Percentiles rank a stretch among this genome's conserved stretches.
Conservation (phyloP, 768 basidiomycete genomes). For the Tylopilus subfusipes region DNA sequence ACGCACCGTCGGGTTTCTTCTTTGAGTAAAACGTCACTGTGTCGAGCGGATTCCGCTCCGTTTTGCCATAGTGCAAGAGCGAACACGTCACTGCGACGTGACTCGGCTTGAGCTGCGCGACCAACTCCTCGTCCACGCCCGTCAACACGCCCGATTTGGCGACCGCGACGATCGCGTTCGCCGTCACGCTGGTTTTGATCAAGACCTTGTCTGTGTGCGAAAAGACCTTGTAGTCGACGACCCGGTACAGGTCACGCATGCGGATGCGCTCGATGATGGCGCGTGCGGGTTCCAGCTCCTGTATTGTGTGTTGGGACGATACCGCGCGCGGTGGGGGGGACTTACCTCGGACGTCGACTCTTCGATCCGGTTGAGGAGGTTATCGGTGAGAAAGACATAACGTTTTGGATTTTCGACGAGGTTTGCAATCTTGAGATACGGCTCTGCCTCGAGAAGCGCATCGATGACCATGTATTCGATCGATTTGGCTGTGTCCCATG, state of each 20-base stretch:
- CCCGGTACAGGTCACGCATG: slow-evolving; percentile 62
- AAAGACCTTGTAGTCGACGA: slow-evolving; percentile 63
- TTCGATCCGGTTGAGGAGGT: slow-evolving; percentile 61
- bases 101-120: slow-evolving; percentile 36
- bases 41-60: slow-evolving; percentile 63
- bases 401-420: slow-evolving; percentile 53
- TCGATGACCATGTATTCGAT: slow-evolving; percentile 88
- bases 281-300: slow-evolving; percentile 61
- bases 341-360: slow-evolving; percentile 37
- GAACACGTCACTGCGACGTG: slow-evolving; percentile 65
- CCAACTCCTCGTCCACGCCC: slow-evolving; percentile 27
- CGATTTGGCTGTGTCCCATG: slow-evolving; percentile 49
- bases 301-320: neutral
- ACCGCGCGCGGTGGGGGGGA: too few species aligned
- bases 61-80: slow-evolving; percentile 76
- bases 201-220: slow-evolving; percentile 28
- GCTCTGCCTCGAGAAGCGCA: slow-evolving; percentile 66
- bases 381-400: slow-evolving; percentile 66
- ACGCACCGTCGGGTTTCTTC: slow-evolving; percentile 51
- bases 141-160: slow-evolving; percentile 30
- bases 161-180: slow-evolving; percentile 42
- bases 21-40: slow-evolving; percentile 75
- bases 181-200: slow-evolving; percentile 33
- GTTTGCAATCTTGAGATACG: slow-evolving; percentile 55
- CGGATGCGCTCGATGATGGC: slow-evolving; percentile 60